Evolutionary conservation across 768 basidiomycete species (phyloP), one percentile per base, ranked within the genome.

Genomic region (Hydnomerulius pinastri): DNA sequence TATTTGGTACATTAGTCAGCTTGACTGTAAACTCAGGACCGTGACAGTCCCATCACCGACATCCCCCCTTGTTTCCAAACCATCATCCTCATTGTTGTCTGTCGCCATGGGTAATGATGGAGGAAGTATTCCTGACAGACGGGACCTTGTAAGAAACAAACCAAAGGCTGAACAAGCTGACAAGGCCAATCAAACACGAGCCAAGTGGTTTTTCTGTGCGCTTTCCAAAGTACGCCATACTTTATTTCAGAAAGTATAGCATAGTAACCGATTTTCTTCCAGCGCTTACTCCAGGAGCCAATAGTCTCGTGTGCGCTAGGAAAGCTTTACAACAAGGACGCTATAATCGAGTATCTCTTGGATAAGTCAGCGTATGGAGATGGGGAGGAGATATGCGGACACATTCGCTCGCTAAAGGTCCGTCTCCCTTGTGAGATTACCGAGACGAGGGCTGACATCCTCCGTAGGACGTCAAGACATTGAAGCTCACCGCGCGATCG

Each of bases 261-360:
- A 13, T 47, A 15, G 30, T 54, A 6, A 63, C 37, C 12, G 2
- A 25, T n/a, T 33, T 12, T 37, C 27, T 4, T 44, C 30, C 62
- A 95, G 92, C 80, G 81, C 46, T 86, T 85, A n/a, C 77, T 98
- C 2, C 84, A 86, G 61, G 85, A 91, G 51, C 97, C 97, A 0
- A 76, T 98, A 5, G 97, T 98, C 0, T 86, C 94, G 0, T 96
- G 93, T 70, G 85, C 85, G 1, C 77, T 98, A 0, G 97, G 97
- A 10, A 96, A 95, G 67, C 74, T 99, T 1, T 98, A 98, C 67
- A 99, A 98, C 71, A 97, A 96, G 64, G 96, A 96, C 59, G 83
- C 95, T 1, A 75, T 99, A 23, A 80, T 99, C 33, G 92, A 97
- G 67, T 96, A 86, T 69, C 76, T 98, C 27, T 72, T 98, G 13